phyloP scores from a whole-genome alignment of 257 asterid genomes.

The Solanum sejunctum region DNA sequence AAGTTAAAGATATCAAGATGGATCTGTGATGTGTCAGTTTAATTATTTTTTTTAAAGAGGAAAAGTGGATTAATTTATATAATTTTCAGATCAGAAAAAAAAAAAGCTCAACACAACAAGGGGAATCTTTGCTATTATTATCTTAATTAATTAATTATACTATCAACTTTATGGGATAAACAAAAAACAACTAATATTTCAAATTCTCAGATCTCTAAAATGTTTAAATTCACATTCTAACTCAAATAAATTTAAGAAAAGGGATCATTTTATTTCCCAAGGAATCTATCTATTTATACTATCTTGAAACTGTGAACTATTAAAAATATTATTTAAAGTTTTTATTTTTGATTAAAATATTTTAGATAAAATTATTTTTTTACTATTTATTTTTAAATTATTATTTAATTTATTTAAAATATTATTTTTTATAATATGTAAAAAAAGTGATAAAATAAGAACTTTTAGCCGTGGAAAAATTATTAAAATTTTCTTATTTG shows the following conservation, averaged over 20 bases:
- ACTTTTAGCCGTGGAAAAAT: too few relatives aligned
- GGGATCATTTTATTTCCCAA: neutral
- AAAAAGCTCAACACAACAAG: neutral
- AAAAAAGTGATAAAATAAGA: too few relatives aligned
- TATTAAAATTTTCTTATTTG: too few relatives aligned
- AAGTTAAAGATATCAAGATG: neutral
- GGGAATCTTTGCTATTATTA: neutral
- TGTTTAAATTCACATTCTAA: neutral
- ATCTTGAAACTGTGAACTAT: too few relatives aligned
- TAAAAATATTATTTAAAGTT: too few relatives aligned
- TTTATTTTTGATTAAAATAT: too few relatives aligned
- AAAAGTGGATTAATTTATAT: neutral
- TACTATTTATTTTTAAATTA: too few relatives aligned
- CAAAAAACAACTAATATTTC: neutral
- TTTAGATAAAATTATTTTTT: too few relatives aligned
- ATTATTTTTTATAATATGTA: too few relatives aligned
- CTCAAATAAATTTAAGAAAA: neutral
- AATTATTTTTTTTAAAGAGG: neutral
- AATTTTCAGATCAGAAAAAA: neutral
- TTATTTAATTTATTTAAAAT: too few relatives aligned
- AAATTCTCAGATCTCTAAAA: neutral
- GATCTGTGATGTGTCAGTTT: neutral
- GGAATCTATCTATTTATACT: too few relatives aligned
- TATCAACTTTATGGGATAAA: neutral
- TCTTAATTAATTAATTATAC: neutral